These are phyloP conservation scores for Nigrospora sphaerica DNA, from an alignment of 2,329 filamentous ascomycete genomes.

Conservation along the genomic window DNA sequence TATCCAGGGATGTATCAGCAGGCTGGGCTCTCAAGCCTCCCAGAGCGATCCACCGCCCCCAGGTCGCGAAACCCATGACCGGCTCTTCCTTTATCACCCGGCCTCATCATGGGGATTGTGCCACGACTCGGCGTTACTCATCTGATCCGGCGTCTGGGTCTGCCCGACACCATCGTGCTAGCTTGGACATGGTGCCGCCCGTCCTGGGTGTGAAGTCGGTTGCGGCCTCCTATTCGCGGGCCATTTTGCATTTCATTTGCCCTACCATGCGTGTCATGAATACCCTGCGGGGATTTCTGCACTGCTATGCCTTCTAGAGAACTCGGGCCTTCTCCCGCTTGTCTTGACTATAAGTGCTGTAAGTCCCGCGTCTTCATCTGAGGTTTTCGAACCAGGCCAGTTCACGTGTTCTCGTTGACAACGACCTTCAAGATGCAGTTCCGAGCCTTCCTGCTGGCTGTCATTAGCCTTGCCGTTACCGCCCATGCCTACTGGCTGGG, in stretches of 20 bases:
- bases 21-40: no score
- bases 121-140: neutral
- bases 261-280: neutral
- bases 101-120: neutral
- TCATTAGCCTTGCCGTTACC: slow-evolving; percentile 18
- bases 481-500: slow-evolving; percentile 24
- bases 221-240: neutral
- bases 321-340: no score
- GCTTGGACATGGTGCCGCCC: neutral
- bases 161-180: neutral
- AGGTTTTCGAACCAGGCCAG: neutral
- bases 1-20: no score
- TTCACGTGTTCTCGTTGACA: neutral
- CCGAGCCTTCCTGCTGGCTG: slow-evolving; percentile 19
- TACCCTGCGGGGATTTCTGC: no score
- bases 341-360: neutral
- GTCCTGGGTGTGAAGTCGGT: neutral
- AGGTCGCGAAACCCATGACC: no score
- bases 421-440: slow-evolving; percentile 18
- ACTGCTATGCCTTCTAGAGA: no score
- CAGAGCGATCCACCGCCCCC: no score
- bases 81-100: no score
- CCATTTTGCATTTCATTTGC: neutral
- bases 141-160: neutral
- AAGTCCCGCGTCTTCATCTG: neutral